phyloP scores from a whole-genome alignment of 768 basidiomycete genomes.

The Rhodosporidiobolus odoratus region DNA sequence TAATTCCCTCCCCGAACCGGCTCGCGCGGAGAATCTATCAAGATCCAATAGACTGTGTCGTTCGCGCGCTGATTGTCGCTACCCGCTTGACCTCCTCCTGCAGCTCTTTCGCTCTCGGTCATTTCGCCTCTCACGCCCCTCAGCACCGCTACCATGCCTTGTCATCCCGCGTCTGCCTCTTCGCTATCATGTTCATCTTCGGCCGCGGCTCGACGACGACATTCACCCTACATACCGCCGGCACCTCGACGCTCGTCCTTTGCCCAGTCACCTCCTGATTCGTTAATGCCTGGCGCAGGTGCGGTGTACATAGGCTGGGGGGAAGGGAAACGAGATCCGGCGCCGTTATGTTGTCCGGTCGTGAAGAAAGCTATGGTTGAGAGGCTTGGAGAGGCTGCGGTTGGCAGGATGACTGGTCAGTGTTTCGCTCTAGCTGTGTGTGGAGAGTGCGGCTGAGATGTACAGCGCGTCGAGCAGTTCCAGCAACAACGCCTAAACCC shows the following conservation, averaged over 20 bases:
- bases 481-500: not conserved
- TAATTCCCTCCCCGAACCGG: too few species aligned
- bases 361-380: conserved; percentile 2
- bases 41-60: too few species aligned
- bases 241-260: not conserved
- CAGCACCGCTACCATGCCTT: not conserved
- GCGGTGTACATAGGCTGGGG: conserved; percentile 29
- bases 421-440: too few species aligned
- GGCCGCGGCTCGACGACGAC: not conserved
- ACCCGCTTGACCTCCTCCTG: not conserved
- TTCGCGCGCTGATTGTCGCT: not conserved
- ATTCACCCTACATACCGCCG: not conserved
- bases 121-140: not conserved
- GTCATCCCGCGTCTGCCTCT: not conserved
- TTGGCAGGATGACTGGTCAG: conserved; percentile 18
- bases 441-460: not conserved
- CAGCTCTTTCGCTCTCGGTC: not conserved
- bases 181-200: not conserved
- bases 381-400: conserved; percentile 10
- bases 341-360: conserved; percentile 23
- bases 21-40: too few species aligned
- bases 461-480: not conserved
- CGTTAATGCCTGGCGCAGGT: conserved; percentile 3
- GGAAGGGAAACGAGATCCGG: conserved; percentile 2
- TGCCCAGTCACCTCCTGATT: not conserved